Conservation (phyloP, 2,329 filamentous ascomycete species). For the Calonectria pauciramosa region DNA sequence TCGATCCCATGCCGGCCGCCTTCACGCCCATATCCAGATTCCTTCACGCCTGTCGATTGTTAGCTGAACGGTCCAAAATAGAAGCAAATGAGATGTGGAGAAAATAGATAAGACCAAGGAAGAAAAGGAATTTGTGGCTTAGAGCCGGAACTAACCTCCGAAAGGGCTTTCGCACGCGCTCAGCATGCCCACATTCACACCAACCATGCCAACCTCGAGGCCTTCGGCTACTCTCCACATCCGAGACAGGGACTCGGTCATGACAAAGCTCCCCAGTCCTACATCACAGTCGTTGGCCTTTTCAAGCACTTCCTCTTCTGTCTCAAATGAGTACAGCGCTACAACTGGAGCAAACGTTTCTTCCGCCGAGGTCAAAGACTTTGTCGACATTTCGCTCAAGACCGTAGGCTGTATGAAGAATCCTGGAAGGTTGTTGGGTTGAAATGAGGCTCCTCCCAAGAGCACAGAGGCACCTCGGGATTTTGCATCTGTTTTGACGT, state of each 20-base stretch:
- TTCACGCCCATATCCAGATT: background rate
- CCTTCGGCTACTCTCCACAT: constrained; percentile 55
- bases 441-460: constrained; percentile 68
- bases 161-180: constrained; percentile 70
- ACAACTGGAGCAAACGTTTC: constrained; percentile 81
- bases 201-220: constrained; percentile 56
- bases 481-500: constrained; percentile 62
- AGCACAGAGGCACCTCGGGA: constrained; percentile 69
- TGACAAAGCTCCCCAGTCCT: constrained; percentile 79
- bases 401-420: constrained; percentile 78
- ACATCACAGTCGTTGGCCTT: constrained; percentile 75
- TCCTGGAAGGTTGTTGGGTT: constrained; percentile 64
- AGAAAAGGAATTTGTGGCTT: background rate
- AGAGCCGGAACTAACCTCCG: constrained; percentile 61
- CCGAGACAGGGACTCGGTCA: constrained; percentile 56
- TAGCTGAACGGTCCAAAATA: too few species aligned
- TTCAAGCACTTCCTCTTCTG: constrained; percentile 76
- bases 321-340: constrained; percentile 75
- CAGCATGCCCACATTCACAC: constrained; percentile 52
- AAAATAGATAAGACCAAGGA: background rate
- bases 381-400: constrained; percentile 72
- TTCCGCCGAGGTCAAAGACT: constrained; percentile 75
- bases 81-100: too few species aligned
- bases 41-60: background rate
- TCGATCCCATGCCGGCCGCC: background rate